Percentiles rank a stretch among this genome's conserved stretches.
phyloP scores from a whole-genome alignment of 1,284 basidiomycete species.

The Ustilago tritici region DNA sequence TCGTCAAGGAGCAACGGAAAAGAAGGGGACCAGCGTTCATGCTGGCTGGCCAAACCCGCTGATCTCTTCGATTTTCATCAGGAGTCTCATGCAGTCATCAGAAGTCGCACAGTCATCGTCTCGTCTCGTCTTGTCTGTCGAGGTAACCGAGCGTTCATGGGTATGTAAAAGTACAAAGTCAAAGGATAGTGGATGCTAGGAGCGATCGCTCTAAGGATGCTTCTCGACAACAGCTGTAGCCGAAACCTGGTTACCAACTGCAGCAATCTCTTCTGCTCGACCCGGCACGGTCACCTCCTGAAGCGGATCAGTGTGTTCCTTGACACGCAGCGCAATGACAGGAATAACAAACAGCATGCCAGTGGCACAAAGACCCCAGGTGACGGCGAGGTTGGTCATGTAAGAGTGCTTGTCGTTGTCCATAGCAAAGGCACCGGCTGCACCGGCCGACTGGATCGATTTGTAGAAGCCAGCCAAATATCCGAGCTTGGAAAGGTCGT shows the following conservation, averaged over 20 bases:
- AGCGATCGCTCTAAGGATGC: slow-evolving; percentile 1
- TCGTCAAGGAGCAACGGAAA: neutral
- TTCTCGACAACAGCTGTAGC: slow-evolving; percentile 22
- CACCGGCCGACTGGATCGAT: slow-evolving; percentile 61
- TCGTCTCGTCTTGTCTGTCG: neutral
- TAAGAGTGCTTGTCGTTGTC: slow-evolving; percentile 53
- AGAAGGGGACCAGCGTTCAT: no score
- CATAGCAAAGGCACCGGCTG: slow-evolving; percentile 55
- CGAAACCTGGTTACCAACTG: slow-evolving; percentile 19
- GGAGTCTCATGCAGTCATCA: no score
- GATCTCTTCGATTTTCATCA: no score
- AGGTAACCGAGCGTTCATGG: neutral
- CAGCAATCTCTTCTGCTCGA: slow-evolving; percentile 52
- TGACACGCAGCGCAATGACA: slow-evolving; percentile 53
- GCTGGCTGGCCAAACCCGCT: no score
- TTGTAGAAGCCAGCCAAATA: slow-evolving; percentile 63
- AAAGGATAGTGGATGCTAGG: neutral
- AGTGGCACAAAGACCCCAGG: slow-evolving; percentile 58
- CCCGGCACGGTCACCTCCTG: slow-evolving; percentile 56
- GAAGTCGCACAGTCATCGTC: no score
- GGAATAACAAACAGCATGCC: slow-evolving; percentile 57
- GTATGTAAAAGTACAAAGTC: slow-evolving; percentile 13
- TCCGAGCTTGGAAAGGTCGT: slow-evolving; percentile 62
- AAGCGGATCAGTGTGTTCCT: slow-evolving; percentile 51
- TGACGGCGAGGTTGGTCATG: slow-evolving; percentile 61